Conservation (phyloP, 768 basidiomycete genomes). For the Gyrodon lividus region DNA sequence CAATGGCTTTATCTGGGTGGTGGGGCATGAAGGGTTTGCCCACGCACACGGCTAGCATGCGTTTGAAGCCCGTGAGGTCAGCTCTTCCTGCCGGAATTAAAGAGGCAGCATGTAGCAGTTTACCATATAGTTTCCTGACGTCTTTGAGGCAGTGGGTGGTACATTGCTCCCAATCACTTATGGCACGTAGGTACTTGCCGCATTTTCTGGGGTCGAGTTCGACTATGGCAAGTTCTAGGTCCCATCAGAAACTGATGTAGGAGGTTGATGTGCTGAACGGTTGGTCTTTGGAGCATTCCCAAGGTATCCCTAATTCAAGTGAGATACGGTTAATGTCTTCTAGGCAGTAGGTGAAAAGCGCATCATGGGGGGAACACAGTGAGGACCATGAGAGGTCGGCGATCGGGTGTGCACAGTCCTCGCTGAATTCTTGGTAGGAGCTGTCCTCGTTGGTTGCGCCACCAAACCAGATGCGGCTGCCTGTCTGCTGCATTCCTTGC, state of each 20-base stretch:
- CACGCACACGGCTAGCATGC: constrained; percentile 31
- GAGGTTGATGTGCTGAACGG: not conserved
- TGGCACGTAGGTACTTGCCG: constrained; percentile 3
- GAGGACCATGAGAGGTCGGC: not conserved
- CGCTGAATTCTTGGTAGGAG: constrained; percentile 1
- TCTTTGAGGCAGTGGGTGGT: not conserved
- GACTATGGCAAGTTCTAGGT: constrained; percentile 25
- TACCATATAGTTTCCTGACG: constrained; percentile 1
- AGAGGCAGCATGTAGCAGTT: constrained; percentile 10
- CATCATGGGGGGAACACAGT: not conserved
- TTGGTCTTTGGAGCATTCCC: constrained; percentile 6
- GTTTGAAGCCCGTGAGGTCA: constrained; percentile 40
- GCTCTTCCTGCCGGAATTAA: constrained; percentile 35
- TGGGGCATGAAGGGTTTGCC: constrained; percentile 33
- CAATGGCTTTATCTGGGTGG: not conserved
- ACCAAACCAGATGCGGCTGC: no score
- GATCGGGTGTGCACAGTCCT: not conserved
- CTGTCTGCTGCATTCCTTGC: no score
- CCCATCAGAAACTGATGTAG: constrained; percentile 36
- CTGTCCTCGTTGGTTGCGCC: no score
- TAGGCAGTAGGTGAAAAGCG: not conserved
- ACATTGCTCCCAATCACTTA: constrained; percentile 1
- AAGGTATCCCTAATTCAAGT: not conserved
- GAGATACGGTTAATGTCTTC: not conserved
- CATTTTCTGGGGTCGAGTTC: constrained; percentile 27